Conservation (phyloP, 106 monocot species). For the Chionographis japonica region DNA sequence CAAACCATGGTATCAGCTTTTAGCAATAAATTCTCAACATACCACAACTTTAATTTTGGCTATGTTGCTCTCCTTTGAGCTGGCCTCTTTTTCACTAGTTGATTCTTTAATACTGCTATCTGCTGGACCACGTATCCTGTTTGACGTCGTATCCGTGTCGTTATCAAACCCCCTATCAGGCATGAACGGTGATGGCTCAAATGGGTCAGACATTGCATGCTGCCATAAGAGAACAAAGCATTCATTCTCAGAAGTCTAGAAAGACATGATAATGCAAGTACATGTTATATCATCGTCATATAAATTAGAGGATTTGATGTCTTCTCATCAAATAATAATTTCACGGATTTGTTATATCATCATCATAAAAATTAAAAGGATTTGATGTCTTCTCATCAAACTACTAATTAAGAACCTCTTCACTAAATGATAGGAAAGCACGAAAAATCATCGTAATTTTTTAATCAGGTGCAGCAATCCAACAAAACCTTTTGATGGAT, state of each 20-base stretch:
- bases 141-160: slow-evolving; percentile 37
- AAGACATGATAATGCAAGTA: slow-evolving; percentile 3
- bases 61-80: slow-evolving; percentile 63
- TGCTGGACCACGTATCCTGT: slow-evolving; percentile 33
- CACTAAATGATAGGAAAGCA: too few relatives aligned
- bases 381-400: too few relatives aligned
- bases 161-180: slow-evolving; percentile 48
- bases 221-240: slow-evolving; percentile 26
- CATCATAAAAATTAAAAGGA: too few relatives aligned
- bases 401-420: too few relatives aligned
- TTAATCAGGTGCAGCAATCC: too few relatives aligned
- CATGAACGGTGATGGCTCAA: slow-evolving; percentile 76
- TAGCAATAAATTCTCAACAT: slow-evolving; percentile 18
- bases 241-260: not conserved
- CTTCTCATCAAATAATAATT: too few relatives aligned
- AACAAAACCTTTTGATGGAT: too few relatives aligned
- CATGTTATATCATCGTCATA: slow-evolving; percentile 2
- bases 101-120: slow-evolving; percentile 25
- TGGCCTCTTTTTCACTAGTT: slow-evolving; percentile 40
- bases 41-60: slow-evolving; percentile 98
- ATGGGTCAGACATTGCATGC: slow-evolving; percentile 63
- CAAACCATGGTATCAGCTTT: not conserved
- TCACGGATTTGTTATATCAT: too few relatives aligned
- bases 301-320: not conserved
- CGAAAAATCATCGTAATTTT: too few relatives aligned